Evolutionary conservation across 1,284 basidiomycete species (phyloP), one percentile per base, ranked within the genome.

Genomic region (Malassezia pachydermatis): DNA sequence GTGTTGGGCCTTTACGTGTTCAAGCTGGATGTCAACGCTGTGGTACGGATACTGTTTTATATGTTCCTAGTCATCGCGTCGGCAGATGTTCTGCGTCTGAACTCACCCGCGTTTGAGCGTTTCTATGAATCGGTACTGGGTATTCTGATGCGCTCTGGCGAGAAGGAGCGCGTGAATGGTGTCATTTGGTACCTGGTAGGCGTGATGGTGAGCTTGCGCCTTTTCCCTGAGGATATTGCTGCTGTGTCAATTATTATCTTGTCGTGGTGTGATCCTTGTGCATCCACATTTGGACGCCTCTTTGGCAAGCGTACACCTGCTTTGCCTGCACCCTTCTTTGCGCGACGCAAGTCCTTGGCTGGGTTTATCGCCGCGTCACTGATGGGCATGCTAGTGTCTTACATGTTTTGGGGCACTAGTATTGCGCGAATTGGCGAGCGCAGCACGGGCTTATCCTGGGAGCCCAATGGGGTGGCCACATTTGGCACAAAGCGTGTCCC

Each of bases 131-230:
- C 75, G 13, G 73, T 76, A 25, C 73, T 92, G 1, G 90, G 92
- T 17, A 83, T 86, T 67, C 78, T 98, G 47, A 96, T 98, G 92
- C 80, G 89, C 14, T 87, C 90, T 59, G 82, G 81, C 58, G 90
- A 95, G 76, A 85, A 84, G 59, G 63, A 70, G 30, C 60, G 62
- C 34, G 65, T 73, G 41, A 75, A 74, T 38, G 92, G 92, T 4
- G 88, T 92, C 24, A 82, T 95, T 37, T 96, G 88, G 86, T 98
- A 96, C 72, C 82, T 96, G 44, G 74, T 92, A 24, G 92, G 92
- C 16, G 88, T 88, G 59, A 81, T 89, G 56, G 80, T 83, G 65
- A 85, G 83, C 25, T 78, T 98, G 17, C 74, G 80, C 1, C 75
- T 84, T 52, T 60, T 67, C 58, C 63, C 58, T n/a, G 67, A 62